A percentile compares a stretch with the other conserved stretches of the same genome.
Evolutionary conservation across 768 basidiomycete genomes (phyloP).

Genomic region (Suillus occidentalis): DNA sequence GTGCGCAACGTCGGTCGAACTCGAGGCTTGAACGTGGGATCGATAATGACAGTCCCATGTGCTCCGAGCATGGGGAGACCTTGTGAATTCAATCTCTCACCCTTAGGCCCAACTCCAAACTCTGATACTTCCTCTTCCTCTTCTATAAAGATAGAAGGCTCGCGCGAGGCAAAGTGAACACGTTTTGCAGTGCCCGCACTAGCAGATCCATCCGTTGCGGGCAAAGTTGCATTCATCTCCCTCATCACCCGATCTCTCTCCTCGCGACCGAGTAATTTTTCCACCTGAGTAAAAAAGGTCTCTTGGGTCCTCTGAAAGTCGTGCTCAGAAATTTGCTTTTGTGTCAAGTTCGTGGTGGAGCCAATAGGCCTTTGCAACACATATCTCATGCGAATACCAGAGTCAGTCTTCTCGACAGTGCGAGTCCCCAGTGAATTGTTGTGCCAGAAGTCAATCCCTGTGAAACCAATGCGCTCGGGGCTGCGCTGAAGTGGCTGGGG

Average conservation of each 20-base stretch:
- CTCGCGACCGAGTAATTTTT: constrained; percentile 9
- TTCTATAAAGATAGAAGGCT: constrained; percentile 14
- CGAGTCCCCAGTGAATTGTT: constrained; percentile 13
- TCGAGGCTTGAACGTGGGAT: constrained; percentile 5
- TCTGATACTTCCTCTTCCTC: constrained; percentile 5
- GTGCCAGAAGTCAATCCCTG: constrained; percentile 24
- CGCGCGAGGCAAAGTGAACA: constrained; percentile 11
- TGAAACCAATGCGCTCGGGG: constrained; percentile 30
- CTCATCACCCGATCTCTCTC: constrained; percentile 14
- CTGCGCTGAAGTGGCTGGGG: constrained; percentile 27
- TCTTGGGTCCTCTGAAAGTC: constrained; percentile 3
- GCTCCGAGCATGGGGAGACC: constrained; percentile 23
- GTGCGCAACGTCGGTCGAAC: not conserved
- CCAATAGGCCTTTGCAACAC: constrained; percentile 24
- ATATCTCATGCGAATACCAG: constrained; percentile 12
- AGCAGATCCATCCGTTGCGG: constrained; percentile 16
- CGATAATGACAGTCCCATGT: constrained; percentile 14
- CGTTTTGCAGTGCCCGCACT: not conserved
- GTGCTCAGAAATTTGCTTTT: constrained; percentile 7
- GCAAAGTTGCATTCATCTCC: constrained; percentile 8
- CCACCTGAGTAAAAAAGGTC: constrained; percentile 27
- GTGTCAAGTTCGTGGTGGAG: constrained; percentile 17
- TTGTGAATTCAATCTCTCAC: constrained; percentile 19
- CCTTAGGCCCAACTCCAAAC: constrained; percentile 19
- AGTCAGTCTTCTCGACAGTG: constrained; percentile 7